These are phyloP conservation scores for Ceratocystis eucalypticola DNA, from an alignment of 2,329 filamentous ascomycete species.

Conservation along the genomic window DNA sequence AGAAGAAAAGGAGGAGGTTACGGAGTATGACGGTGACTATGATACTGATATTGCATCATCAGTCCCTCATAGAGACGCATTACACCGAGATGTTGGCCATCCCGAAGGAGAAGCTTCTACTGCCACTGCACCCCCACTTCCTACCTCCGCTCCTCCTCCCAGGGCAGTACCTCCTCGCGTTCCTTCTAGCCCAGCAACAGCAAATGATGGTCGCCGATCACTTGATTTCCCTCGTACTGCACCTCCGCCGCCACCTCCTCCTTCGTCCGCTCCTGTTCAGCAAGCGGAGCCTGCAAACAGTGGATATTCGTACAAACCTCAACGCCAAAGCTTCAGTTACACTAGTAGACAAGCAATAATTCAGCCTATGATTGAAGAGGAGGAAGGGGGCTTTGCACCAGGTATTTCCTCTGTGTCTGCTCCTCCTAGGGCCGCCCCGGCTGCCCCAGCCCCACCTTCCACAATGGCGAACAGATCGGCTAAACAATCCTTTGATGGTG, in stretches of 20 bases:
- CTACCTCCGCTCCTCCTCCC: conserved; percentile 30
- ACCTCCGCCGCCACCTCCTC: conserved; percentile 27
- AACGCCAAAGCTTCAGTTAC: conserved; percentile 18
- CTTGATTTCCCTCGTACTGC: conserved; percentile 43
- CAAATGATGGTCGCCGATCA: conserved; percentile 42
- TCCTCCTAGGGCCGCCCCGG: conserved; percentile 22
- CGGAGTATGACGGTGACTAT: conserved; percentile 94
- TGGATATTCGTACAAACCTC: conserved; percentile 45
- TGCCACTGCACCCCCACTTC: conserved; percentile 39
- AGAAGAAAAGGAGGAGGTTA: conserved; percentile 64
- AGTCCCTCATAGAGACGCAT: conserved; percentile 81
- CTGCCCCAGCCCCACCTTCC: conserved; percentile 23
- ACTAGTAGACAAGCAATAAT: conserved; percentile 22
- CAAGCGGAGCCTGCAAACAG: conserved; percentile 27
- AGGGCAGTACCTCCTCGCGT: conserved; percentile 42
- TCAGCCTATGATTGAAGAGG: conserved; percentile 34
- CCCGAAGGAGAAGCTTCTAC: conserved; percentile 44
- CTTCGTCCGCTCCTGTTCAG: neutral
- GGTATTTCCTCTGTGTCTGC: neutral
- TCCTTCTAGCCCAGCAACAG: conserved; percentile 42
- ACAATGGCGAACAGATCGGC: conserved; percentile 24
- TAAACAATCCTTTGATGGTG: conserved; percentile 52
- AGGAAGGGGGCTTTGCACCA: conserved; percentile 33
- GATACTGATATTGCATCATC: conserved; percentile 95
- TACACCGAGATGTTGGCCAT: conserved; percentile 41